Conservation (phyloP, 1,284 basidiomycete species). For the Trichosporon coremiiforme region DNA sequence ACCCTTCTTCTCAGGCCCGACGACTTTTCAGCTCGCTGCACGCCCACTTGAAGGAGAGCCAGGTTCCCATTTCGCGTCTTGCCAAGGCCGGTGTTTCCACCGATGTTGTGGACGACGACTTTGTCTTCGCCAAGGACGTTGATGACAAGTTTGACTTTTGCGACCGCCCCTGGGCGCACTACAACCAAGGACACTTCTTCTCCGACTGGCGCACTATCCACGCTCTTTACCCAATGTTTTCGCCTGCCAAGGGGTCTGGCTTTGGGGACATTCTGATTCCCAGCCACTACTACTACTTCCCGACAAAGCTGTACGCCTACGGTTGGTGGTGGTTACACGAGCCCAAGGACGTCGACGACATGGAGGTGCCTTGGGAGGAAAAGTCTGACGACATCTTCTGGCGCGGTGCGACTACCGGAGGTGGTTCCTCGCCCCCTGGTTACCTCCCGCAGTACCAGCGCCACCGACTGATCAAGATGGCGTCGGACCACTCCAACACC, state of each 20-base stretch:
- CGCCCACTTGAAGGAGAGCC: conserved; percentile 58
- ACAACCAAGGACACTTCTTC: conserved; percentile 90
- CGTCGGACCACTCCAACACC: conserved; percentile 63
- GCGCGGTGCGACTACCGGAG: conserved; percentile 87
- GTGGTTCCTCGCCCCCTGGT: conserved; percentile 81
- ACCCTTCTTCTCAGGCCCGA: conserved; percentile 74
- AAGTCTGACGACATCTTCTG: conserved; percentile 60
- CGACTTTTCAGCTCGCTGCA: conserved; percentile 74
- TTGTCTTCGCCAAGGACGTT: conserved; percentile 65
- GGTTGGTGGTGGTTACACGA: conserved; percentile 67
- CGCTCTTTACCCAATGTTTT: conserved; percentile 83
- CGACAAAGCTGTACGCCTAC: conserved; percentile 79
- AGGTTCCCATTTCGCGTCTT: conserved; percentile 54
- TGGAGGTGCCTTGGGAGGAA: conserved; percentile 72
- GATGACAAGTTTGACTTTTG: conserved; percentile 76
- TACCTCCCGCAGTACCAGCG: conserved; percentile 83
- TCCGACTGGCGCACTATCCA: conserved; percentile 88
- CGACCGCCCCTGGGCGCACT: conserved; percentile 74
- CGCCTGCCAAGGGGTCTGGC: conserved; percentile 78
- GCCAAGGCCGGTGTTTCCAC: conserved; percentile 55
- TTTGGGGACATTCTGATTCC: conserved; percentile 89
- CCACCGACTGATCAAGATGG: conserved; percentile 81
- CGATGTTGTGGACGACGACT: conserved; percentile 60
- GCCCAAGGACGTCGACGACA: conserved; percentile 71
- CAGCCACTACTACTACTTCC: conserved; percentile 88